Evolutionary conservation across 1,139 yeast genomes (phyloP).

Genomic region (Geotrichum australiense): DNA sequence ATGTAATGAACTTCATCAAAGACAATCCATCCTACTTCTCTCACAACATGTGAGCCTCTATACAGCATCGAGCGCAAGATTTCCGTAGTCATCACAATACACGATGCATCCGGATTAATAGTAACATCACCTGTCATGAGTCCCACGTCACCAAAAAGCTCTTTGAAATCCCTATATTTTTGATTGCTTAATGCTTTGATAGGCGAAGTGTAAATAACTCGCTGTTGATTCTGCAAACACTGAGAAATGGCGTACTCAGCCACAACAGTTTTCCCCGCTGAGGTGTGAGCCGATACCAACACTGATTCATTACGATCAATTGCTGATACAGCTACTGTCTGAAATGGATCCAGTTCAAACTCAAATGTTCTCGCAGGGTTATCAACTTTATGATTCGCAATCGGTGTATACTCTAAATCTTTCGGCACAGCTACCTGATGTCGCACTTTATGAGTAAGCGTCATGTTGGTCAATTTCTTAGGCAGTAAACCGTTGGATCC

Average conservation of each 20-base stretch:
- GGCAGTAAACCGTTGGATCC: not conserved
- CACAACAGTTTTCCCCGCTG: constrained; percentile 89
- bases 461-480: not conserved
- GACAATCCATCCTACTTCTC: constrained; percentile 96
- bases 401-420: constrained; percentile 77
- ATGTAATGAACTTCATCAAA: constrained; percentile 98
- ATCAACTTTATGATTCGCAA: constrained; percentile 64
- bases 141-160: constrained; percentile 86
- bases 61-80: constrained; percentile 91
- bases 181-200: constrained; percentile 90
- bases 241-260: constrained; percentile 94
- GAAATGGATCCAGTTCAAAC: constrained; percentile 89
- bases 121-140: constrained; percentile 97
- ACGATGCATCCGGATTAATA: constrained; percentile 93
- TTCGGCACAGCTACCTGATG: constrained; percentile 98
- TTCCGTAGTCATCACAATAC: constrained; percentile 97
- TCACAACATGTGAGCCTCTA: constrained; percentile 89
- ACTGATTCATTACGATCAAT: constrained; percentile 95
- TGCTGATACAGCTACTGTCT: constrained; percentile 90
- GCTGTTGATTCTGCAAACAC: constrained; percentile 85
- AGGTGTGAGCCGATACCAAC: constrained; percentile 92
- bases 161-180: constrained; percentile 81
- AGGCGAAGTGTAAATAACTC: constrained; percentile 89
- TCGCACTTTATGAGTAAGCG: constrained; percentile 68
- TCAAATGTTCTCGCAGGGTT: constrained; percentile 79